Evolutionary conservation across 2,329 filamentous ascomycete genomes (phyloP).

Genomic region (Pseudogymnoascus verrucosus): DNA sequence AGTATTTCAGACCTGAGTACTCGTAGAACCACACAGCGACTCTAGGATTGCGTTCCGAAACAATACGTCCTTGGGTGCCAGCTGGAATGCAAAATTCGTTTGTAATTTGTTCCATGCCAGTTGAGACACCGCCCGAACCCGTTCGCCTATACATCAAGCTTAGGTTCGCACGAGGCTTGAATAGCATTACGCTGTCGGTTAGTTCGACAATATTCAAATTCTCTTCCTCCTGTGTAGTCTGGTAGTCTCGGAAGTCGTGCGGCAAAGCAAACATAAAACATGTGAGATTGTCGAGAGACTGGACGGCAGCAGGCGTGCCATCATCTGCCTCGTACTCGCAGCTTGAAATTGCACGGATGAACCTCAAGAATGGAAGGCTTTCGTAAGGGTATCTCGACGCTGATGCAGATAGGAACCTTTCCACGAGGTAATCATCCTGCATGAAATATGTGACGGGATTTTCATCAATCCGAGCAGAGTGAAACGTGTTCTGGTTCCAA

Average conservation of each 20-base stretch:
- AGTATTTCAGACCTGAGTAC: constrained; percentile 71
- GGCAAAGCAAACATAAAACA: constrained; percentile 75
- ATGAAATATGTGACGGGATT: constrained; percentile 41
- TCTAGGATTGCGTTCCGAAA: constrained; percentile 69
- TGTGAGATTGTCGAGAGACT: constrained; percentile 60
- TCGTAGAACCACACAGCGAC: constrained; percentile 66
- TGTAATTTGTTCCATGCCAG: constrained; percentile 25
- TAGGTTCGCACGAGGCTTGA: constrained; percentile 37
- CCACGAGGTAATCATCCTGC: constrained; percentile 36
- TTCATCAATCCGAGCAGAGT: not conserved
- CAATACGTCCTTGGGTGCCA: constrained; percentile 61
- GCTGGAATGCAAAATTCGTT: constrained; percentile 53
- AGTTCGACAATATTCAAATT: constrained; percentile 74
- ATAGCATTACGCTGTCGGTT: constrained; percentile 53
- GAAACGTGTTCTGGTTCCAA: constrained; percentile 16
- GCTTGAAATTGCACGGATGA: constrained; percentile 59
- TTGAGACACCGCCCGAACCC: constrained; percentile 12
- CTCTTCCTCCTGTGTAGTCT: constrained; percentile 75
- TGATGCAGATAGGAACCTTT: constrained; percentile 51
- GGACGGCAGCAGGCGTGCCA: constrained; percentile 42
- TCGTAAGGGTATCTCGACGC: constrained; percentile 79
- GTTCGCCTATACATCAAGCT: constrained; percentile 12
- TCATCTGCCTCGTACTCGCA: constrained; percentile 32
- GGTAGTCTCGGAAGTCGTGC: constrained; percentile 62
- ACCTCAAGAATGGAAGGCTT: constrained; percentile 65